Conservation (phyloP, 805 yeast genomes). For the Komagataella pseudopastoris region DNA sequence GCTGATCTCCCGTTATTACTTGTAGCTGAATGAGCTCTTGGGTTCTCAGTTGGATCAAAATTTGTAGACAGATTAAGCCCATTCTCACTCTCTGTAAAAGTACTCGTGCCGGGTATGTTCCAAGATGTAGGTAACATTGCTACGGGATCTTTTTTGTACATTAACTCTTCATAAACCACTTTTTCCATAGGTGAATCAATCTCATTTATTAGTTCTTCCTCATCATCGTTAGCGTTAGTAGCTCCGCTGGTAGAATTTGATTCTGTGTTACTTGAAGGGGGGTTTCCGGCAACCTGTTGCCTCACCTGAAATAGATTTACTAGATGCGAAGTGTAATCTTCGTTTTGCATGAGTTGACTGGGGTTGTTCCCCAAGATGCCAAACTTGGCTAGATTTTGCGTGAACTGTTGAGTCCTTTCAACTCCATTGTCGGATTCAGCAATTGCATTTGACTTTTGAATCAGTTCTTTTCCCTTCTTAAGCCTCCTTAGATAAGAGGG, state of each 20-base stretch:
- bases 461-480: neutral
- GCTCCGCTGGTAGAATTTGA: neutral
- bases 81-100: neutral
- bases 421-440: neutral
- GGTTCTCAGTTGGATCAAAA: neutral
- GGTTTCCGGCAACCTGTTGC: neutral
- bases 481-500: neutral
- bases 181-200: slow-evolving; percentile 3
- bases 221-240: neutral
- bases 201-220: slow-evolving; percentile 5
- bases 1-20: neutral
- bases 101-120: neutral
- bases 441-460: neutral
- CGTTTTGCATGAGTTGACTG: slow-evolving; percentile 6
- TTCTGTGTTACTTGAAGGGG: neutral
- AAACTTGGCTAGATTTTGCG: slow-evolving; percentile 5
- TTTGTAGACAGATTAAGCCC: neutral
- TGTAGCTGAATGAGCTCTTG: neutral
- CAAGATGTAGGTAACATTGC: neutral
- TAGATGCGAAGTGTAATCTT: slow-evolving; percentile 4
- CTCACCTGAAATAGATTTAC: neutral
- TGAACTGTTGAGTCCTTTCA: slow-evolving; percentile 5
- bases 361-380: slow-evolving; percentile 13
- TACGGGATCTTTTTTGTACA: neutral
- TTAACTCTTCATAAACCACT: neutral